A percentile compares a stretch with the other conserved stretches of the same genome.
Conservation (phyloP, 768 basidiomycete genomes). For the Leccinum incarnatum region DNA sequence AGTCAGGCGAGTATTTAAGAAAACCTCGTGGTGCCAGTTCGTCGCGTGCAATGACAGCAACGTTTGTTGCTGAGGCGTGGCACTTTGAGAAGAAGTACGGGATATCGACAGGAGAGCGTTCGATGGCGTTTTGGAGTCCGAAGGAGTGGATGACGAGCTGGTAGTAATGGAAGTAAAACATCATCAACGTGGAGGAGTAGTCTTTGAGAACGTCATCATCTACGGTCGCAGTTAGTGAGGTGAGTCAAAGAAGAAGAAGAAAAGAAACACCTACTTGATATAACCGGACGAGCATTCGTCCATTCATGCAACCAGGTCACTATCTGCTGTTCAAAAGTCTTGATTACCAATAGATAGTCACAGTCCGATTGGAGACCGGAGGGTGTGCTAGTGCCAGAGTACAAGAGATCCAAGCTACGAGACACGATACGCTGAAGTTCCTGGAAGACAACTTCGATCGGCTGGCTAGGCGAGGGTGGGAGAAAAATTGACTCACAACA, state of each 20-base stretch:
- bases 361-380: conserved; percentile 82
- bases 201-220: conserved; percentile 29
- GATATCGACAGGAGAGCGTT: conserved; percentile 67
- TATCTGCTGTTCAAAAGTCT: conserved; percentile 80
- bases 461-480: not conserved
- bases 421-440: conserved; percentile 89
- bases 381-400: conserved; percentile 73
- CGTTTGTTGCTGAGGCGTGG: conserved; percentile 66
- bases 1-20: conserved; percentile 84
- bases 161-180: conserved; percentile 84
- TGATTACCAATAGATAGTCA: conserved; percentile 83
- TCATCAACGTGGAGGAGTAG: conserved; percentile 33
- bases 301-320: conserved; percentile 58
- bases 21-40: conserved; percentile 73
- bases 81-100: conserved; percentile 83
- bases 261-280: conserved; percentile 17
- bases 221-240: conserved; percentile 10
- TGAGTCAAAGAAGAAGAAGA: not conserved
- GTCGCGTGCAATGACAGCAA: conserved; percentile 73
- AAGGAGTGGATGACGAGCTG: conserved; percentile 93
- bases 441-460: conserved; percentile 32
- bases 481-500: conserved; percentile 47
- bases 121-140: conserved; percentile 94
- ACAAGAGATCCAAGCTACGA: conserved; percentile 85
- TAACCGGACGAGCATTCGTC: conserved; percentile 22